Percentiles rank a stretch among this genome's conserved stretches.
phyloP scores from a whole-genome alignment of 495 filamentous ascomycete genomes.

The Aspergillus indologenus region DNA sequence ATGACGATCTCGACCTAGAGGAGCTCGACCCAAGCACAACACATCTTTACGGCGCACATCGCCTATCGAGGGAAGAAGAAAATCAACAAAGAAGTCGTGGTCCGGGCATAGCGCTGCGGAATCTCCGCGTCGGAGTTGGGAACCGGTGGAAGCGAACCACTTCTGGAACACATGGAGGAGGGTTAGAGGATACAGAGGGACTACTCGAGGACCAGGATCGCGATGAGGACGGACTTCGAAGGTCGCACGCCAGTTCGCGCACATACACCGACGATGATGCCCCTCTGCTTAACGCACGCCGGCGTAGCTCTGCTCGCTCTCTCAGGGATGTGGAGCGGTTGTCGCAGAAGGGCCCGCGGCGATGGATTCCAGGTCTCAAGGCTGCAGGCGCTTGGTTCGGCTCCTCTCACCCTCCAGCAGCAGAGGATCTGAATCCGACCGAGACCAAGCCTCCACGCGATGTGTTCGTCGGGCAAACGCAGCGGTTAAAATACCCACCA shows the following conservation, averaged over 20 bases:
- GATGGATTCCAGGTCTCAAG: slow-evolving; percentile 34
- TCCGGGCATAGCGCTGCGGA: slow-evolving; percentile 66
- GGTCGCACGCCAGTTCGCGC: slow-evolving; percentile 49
- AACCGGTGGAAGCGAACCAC: slow-evolving; percentile 54
- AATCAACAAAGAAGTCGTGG: slow-evolving; percentile 42
- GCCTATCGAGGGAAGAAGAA: slow-evolving; percentile 41
- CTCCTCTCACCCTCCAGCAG: slow-evolving; percentile 10
- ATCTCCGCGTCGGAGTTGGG: slow-evolving; percentile 64
- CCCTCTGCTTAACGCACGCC: slow-evolving; percentile 53
- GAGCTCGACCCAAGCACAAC: slow-evolving; percentile 64
- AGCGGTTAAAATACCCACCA: slow-evolving; percentile 46
- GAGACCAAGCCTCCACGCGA: slow-evolving; percentile 39
- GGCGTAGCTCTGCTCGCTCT: slow-evolving; percentile 30
- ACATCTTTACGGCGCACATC: slow-evolving; percentile 31
- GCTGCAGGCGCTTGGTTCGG: slow-evolving; percentile 21
- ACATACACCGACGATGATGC: slow-evolving; percentile 59
- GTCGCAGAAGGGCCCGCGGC: slow-evolving; percentile 24
- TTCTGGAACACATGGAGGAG: slow-evolving; percentile 40
- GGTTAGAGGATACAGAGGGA: slow-evolving; percentile 53
- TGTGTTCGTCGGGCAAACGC: slow-evolving; percentile 41
- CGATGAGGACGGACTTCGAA: slow-evolving; percentile 38
- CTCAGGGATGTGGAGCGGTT: slow-evolving; percentile 27
- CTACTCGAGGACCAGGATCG: slow-evolving; percentile 55
- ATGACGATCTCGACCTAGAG: slow-evolving; percentile 62
- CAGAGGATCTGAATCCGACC: slow-evolving; percentile 22